phyloP scores from a whole-genome alignment of 2,329 filamentous ascomycete genomes.

The Sclerotinia glacialis region DNA sequence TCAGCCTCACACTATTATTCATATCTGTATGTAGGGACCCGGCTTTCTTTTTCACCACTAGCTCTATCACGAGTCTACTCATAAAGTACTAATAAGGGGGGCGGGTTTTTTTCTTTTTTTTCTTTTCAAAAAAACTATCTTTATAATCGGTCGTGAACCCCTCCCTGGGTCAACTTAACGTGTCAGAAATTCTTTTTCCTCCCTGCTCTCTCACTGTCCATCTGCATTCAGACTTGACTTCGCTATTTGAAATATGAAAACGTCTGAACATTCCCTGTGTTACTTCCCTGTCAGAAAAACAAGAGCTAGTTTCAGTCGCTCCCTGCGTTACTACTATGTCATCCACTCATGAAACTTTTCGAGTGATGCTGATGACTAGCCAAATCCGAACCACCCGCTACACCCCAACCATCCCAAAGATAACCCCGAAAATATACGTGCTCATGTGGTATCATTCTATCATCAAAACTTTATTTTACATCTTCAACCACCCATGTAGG shows the following conservation, averaged over 20 bases:
- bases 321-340: constrained; percentile 23
- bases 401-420: constrained; percentile 19
- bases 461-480: constrained; percentile 20
- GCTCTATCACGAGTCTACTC: background rate
- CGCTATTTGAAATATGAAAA: background rate
- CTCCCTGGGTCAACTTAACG: background rate
- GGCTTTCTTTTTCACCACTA: background rate
- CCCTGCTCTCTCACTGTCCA: background rate
- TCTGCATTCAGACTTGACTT: background rate
- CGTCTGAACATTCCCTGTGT: background rate
- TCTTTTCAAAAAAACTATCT: background rate
- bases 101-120: background rate
- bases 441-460: constrained; percentile 24
- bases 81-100: background rate
- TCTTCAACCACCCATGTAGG: constrained; percentile 14
- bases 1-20: no score
- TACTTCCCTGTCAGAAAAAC: background rate
- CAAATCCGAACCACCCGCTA: constrained; percentile 16
- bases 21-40: background rate
- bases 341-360: background rate
- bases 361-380: constrained; percentile 22
- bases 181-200: background rate
- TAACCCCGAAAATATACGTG: constrained; percentile 24
- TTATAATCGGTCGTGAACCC: background rate
- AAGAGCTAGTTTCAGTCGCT: background rate